Evolutionary conservation across 2,329 filamentous ascomycete species (phyloP).

Genomic region (Alternaria dauci): DNA sequence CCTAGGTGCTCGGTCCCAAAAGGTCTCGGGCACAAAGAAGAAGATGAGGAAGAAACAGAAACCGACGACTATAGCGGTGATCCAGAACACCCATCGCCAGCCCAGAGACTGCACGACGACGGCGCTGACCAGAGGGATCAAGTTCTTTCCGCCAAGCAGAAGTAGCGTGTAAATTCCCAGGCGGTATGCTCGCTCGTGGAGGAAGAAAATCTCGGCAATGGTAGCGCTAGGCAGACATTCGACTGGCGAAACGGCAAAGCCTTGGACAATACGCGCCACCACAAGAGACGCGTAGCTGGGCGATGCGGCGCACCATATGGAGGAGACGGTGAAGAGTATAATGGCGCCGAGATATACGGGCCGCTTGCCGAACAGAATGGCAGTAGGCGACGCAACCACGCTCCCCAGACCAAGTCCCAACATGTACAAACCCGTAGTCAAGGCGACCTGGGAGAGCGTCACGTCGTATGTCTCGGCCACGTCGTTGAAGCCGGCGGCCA

Average conservation of each 20-base stretch:
- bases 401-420: conserved; percentile 87
- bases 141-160: conserved; percentile 88
- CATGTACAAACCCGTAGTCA: conserved; percentile 95
- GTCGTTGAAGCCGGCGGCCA: conserved; percentile 88
- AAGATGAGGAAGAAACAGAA: conserved; percentile 77
- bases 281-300: conserved; percentile 82
- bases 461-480: conserved; percentile 75
- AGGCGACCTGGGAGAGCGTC: conserved; percentile 74
- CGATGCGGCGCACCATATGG: conserved; percentile 86
- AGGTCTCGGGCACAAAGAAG: conserved; percentile 92
- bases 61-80: conserved; percentile 81
- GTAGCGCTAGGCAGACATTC: conserved; percentile 93
- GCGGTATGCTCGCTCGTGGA: conserved; percentile 91
- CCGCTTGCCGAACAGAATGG: conserved; percentile 88
- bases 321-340: conserved; percentile 77
- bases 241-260: conserved; percentile 85
- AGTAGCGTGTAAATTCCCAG: conserved; percentile 93
- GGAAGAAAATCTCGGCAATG: conserved; percentile 94
- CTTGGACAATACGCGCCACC: conserved; percentile 84
- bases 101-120: conserved; percentile 77
- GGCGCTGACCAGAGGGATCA: conserved; percentile 86
- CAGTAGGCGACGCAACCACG: conserved; percentile 85
- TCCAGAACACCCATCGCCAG: conserved; percentile 95
- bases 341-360: conserved; percentile 85
- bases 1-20: conserved; percentile 86